These are phyloP conservation scores for Saccharomycopsis babjevae DNA, from an alignment of 805 yeast species.

Conservation along the genomic window DNA sequence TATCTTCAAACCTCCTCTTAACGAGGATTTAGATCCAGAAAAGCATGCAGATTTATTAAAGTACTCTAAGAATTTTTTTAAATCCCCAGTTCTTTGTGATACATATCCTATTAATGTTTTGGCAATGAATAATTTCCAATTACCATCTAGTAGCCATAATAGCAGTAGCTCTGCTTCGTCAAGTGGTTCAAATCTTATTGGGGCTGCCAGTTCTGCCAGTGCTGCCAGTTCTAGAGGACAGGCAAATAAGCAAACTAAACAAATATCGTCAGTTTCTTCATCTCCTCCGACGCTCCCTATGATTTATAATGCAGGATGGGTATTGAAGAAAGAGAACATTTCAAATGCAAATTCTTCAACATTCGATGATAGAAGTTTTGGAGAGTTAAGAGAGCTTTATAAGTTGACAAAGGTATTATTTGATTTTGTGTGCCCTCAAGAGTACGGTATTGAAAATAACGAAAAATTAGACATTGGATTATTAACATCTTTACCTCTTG, in stretches of 20 bases:
- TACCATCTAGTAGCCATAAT: constrained; percentile 31
- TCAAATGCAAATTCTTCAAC: constrained; percentile 27
- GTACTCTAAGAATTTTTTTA: constrained; percentile 28
- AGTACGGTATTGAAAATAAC: constrained; percentile 90
- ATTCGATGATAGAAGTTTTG: constrained; percentile 73
- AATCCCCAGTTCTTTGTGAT: constrained; percentile 48
- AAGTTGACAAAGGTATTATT: constrained; percentile 84
- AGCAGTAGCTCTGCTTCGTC: constrained; percentile 11
- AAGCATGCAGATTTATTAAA: constrained; percentile 28
- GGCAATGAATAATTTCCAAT: constrained; percentile 68
- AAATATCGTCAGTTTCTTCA: neutral
- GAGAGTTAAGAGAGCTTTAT: constrained; percentile 77
- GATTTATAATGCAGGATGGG: constrained; percentile 64
- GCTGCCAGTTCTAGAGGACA: constrained; percentile 2
- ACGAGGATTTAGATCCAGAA: constrained; percentile 27
- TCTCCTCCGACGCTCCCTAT: neutral
- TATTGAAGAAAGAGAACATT: constrained; percentile 32
- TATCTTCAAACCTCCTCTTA: constrained; percentile 56
- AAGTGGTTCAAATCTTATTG: constrained; percentile 16
- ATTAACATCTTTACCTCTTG: constrained; percentile 86
- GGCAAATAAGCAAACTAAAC: neutral
- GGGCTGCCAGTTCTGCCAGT: constrained; percentile 14
- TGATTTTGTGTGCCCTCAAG: constrained; percentile 98
- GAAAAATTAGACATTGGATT: constrained; percentile 95
- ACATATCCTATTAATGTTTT: constrained; percentile 65